A percentile compares a stretch with the other conserved stretches of the same genome.
phyloP scores from a whole-genome alignment of 768 basidiomycete species.

The Krasilnikovozyma curviuscula region DNA sequence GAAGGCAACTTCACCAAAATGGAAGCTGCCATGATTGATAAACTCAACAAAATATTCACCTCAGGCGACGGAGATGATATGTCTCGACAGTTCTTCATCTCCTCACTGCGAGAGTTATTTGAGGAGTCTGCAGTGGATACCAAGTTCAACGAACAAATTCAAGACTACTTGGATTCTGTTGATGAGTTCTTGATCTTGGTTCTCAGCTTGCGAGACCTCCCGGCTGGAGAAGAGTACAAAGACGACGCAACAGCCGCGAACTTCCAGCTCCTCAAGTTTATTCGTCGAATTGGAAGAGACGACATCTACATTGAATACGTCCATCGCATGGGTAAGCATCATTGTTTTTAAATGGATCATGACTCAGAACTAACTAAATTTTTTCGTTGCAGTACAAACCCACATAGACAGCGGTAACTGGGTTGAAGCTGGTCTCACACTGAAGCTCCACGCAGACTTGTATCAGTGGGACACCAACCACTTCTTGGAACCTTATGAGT shows the following conservation, averaged over 20 bases:
- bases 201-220: slow-evolving; percentile 65
- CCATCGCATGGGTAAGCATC: too few relatives aligned
- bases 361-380: slow-evolving; percentile 34
- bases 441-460: slow-evolving; percentile 82
- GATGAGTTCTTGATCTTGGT: slow-evolving; percentile 82
- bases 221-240: slow-evolving; percentile 80
- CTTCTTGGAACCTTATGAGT: slow-evolving; percentile 43
- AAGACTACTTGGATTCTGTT: slow-evolving; percentile 63
- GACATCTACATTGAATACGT: slow-evolving; percentile 94
- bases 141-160: slow-evolving; percentile 38
- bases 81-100: slow-evolving; percentile 78
- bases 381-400: slow-evolving; percentile 80
- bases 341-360: too few relatives aligned
- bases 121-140: slow-evolving; percentile 65
- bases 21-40: slow-evolving; percentile 77
- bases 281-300: slow-evolving; percentile 70
- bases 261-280: slow-evolving; percentile 79
- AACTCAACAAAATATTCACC: slow-evolving; percentile 80
- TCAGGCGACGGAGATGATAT: slow-evolving; percentile 74
- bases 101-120: slow-evolving; percentile 74
- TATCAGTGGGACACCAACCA: slow-evolving; percentile 73
- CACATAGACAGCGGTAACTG: slow-evolving; percentile 76
- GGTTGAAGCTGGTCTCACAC: slow-evolving; percentile 77
- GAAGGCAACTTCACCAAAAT: slow-evolving; percentile 70
- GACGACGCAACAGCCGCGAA: slow-evolving; percentile 90